Conservation (phyloP, 2,329 filamentous ascomycete genomes). For the Atkinsonella texensis region DNA sequence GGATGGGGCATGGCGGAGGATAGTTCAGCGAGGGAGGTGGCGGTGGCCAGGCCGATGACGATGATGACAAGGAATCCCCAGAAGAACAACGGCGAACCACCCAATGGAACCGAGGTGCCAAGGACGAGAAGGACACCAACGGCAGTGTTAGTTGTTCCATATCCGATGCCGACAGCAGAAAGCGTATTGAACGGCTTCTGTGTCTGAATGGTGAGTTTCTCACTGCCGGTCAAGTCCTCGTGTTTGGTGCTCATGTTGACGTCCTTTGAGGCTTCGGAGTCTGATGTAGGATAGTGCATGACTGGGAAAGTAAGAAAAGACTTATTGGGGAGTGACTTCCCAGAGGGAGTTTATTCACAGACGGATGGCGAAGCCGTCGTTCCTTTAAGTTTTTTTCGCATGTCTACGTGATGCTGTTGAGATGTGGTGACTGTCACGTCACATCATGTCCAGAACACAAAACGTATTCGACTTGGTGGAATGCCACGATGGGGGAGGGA, state of each 20-base stretch:
- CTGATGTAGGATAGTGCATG: not conserved
- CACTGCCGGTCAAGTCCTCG: constrained; percentile 6
- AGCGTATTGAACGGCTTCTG: constrained; percentile 21
- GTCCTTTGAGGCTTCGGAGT: not conserved
- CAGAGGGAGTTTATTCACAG: not conserved
- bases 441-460: not conserved
- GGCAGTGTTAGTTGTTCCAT: constrained; percentile 16
- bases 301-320: not conserved
- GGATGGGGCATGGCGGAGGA: constrained; percentile 17
- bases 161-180: constrained; percentile 16
- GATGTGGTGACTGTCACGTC: not conserved
- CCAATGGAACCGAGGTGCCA: constrained; percentile 12
- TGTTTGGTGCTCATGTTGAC: not conserved
- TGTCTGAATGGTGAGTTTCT: constrained; percentile 12
- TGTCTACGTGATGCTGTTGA: not conserved
- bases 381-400: not conserved
- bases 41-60: constrained; percentile 14
- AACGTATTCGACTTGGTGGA: not conserved
- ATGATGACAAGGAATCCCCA: constrained; percentile 16
- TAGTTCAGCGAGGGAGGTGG: constrained; percentile 16
- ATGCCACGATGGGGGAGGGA: not conserved
- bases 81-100: constrained; percentile 14
- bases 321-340: not conserved
- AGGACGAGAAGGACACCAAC: constrained; percentile 13
- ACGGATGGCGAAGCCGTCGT: not conserved